Evolutionary conservation across 2,329 filamentous ascomycete species (phyloP).

Genomic region (Sporothrix phasma): DNA sequence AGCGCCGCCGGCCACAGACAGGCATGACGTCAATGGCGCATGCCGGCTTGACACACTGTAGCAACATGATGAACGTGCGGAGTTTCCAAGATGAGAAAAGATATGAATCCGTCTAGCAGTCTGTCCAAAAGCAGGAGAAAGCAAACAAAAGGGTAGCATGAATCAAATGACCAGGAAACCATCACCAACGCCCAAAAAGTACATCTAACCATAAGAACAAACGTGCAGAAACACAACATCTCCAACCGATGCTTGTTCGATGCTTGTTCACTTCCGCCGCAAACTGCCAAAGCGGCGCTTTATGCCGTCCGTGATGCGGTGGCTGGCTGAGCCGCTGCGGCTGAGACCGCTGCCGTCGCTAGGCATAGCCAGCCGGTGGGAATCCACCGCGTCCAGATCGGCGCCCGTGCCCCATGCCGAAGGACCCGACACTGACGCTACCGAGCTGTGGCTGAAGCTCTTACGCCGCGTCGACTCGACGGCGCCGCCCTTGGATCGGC

Average conservation of each 20-base stretch:
- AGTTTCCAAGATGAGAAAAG: not conserved
- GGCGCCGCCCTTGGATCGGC: slow-evolving; percentile 21
- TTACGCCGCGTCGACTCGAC: slow-evolving; percentile 30
- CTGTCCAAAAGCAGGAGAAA: not conserved
- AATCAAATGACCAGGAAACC: too few relatives aligned
- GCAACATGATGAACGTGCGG: too few relatives aligned
- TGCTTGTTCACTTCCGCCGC: slow-evolving; percentile 35
- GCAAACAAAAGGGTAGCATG: not conserved
- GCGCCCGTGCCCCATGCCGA: not conserved
- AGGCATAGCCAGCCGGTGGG: slow-evolving; percentile 19
- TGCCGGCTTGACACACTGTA: not conserved
- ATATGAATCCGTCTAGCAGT: not conserved
- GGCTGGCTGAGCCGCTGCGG: slow-evolving; percentile 35
- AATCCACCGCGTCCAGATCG: not conserved
- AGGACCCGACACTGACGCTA: slow-evolving; percentile 15
- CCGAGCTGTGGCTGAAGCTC: slow-evolving; percentile 38
- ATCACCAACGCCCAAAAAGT: not conserved
- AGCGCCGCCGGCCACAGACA: too few relatives aligned
- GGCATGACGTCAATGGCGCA: too few relatives aligned
- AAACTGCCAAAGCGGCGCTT: slow-evolving; percentile 46
- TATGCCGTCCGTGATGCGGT: slow-evolving; percentile 39
- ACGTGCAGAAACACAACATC: too few relatives aligned
- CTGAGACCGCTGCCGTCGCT: slow-evolving; percentile 24
- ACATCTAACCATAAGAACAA: too few relatives aligned
- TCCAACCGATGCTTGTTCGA: too few relatives aligned